These are phyloP conservation scores for Trichophyton schoenleinii DNA, from an alignment of 2,329 filamentous ascomycete species.

Conservation along the genomic window DNA sequence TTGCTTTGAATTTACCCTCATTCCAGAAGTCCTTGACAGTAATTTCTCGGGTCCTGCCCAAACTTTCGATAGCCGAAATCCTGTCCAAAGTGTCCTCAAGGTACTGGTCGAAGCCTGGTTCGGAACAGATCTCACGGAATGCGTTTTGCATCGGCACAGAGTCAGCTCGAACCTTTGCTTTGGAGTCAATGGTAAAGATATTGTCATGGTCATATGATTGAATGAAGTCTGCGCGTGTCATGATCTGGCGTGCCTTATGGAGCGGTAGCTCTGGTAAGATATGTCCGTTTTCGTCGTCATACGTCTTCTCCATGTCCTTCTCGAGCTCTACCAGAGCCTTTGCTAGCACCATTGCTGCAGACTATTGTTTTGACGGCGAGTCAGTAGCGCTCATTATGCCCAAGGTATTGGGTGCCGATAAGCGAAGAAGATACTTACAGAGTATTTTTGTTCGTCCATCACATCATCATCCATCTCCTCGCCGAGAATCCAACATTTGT, in stretches of 20 bases:
- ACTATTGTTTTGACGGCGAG: constrained; percentile 33
- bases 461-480: constrained; percentile 86
- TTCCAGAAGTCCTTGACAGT: constrained; percentile 90
- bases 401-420: not conserved
- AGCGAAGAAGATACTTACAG: constrained; percentile 44
- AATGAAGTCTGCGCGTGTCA: constrained; percentile 94
- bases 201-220: constrained; percentile 85
- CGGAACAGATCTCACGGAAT: constrained; percentile 67
- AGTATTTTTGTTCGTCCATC: constrained; percentile 96
- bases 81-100: constrained; percentile 71
- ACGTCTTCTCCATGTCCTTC: constrained; percentile 47
- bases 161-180: constrained; percentile 77
- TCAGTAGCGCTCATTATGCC: not conserved
- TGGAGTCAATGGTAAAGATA: constrained; percentile 84
- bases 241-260: constrained; percentile 75
- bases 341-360: constrained; percentile 86
- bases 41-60: constrained; percentile 85
- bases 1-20: constrained; percentile 64
- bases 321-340: constrained; percentile 80
- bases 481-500: constrained; percentile 66
- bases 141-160: constrained; percentile 93
- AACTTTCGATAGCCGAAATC: constrained; percentile 83
- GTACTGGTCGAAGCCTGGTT: constrained; percentile 68
- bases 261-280: constrained; percentile 68
- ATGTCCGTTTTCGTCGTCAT: constrained; percentile 56